Percentiles rank a stretch among this genome's conserved stretches.
phyloP scores from a whole-genome alignment of 768 basidiomycete species.

The Hysterangium stoloniferum region DNA sequence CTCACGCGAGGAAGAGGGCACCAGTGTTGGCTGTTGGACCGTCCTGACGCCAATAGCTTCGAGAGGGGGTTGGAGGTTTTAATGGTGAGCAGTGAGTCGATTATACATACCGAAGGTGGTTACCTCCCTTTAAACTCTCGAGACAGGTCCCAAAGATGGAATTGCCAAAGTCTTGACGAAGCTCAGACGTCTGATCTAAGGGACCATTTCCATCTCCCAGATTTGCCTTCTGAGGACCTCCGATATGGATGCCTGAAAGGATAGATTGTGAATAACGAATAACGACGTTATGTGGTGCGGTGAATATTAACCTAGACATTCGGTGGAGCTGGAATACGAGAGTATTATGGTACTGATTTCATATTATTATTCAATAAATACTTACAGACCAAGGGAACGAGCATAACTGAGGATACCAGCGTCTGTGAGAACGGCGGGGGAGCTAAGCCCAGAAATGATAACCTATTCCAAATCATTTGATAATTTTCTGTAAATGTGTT shows the following conservation, averaged over 20 bases:
- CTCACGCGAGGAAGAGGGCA: constrained; percentile 54
- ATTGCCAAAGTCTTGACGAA: constrained; percentile 36
- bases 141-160: constrained; percentile 34
- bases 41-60: constrained; percentile 51
- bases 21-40: constrained; percentile 41
- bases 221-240: constrained; percentile 33
- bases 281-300: background rate
- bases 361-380: constrained; percentile 5
- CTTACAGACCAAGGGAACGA: constrained; percentile 55
- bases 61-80: background rate
- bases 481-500: background rate
- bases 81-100: background rate
- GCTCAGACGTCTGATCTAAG: constrained; percentile 36
- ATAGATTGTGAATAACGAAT: background rate
- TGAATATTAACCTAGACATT: constrained; percentile 27
- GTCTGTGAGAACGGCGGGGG: constrained; percentile 46
- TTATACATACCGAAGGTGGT: constrained; percentile 36
- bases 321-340: constrained; percentile 27
- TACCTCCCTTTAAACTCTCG: constrained; percentile 38
- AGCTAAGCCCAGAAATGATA: constrained; percentile 60
- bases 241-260: constrained; percentile 23
- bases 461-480: constrained; percentile 26
- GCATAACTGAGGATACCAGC: constrained; percentile 53
- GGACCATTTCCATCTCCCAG: constrained; percentile 41
- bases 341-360: background rate